Evolutionary conservation across 2,329 filamentous ascomycete species (phyloP).

Genomic region (Colletotrichum euphorbiae): DNA sequence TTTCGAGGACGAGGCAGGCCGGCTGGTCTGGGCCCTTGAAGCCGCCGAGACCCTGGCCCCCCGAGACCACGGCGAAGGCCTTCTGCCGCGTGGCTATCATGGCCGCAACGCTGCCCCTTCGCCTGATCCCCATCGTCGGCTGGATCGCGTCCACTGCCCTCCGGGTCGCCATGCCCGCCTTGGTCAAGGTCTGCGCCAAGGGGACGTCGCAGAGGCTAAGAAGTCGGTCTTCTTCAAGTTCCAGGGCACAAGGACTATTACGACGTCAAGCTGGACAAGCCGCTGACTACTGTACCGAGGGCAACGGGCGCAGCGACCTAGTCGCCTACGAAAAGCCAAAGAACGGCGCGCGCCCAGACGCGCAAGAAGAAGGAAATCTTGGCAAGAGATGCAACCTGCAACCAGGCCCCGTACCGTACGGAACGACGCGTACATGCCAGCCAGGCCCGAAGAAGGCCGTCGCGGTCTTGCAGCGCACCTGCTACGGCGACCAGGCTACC

Average conservation of each 20-base stretch:
- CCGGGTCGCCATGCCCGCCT: constrained; percentile 45
- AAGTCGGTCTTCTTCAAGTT: constrained; percentile 15
- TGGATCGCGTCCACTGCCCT: constrained; percentile 31
- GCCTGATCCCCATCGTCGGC: constrained; percentile 28
- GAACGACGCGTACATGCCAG: too few relatives aligned
- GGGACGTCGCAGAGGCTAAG: background rate
- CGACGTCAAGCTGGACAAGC: constrained; percentile 28
- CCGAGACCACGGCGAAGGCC: constrained; percentile 50
- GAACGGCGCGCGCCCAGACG: constrained; percentile 45
- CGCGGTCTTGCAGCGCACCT: too few relatives aligned
- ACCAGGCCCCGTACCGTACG: too few relatives aligned
- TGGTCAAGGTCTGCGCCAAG: constrained; percentile 42
- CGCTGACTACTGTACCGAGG: constrained; percentile 7
- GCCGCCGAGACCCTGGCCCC: constrained; percentile 45
- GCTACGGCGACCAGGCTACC: background rate
- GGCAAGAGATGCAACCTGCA: background rate
- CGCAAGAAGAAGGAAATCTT: constrained; percentile 1
- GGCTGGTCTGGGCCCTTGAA: constrained; percentile 43
- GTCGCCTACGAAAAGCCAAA: constrained; percentile 48
- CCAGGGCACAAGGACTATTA: constrained; percentile 22
- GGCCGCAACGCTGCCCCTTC: constrained; percentile 40
- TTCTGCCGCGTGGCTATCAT: constrained; percentile 50
- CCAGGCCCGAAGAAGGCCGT: too few relatives aligned
- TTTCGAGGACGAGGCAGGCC: constrained; percentile 44
- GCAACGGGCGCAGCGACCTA: background rate